Conservation (phyloP, 441 rosid species). For the Populus hybrid region DNA sequence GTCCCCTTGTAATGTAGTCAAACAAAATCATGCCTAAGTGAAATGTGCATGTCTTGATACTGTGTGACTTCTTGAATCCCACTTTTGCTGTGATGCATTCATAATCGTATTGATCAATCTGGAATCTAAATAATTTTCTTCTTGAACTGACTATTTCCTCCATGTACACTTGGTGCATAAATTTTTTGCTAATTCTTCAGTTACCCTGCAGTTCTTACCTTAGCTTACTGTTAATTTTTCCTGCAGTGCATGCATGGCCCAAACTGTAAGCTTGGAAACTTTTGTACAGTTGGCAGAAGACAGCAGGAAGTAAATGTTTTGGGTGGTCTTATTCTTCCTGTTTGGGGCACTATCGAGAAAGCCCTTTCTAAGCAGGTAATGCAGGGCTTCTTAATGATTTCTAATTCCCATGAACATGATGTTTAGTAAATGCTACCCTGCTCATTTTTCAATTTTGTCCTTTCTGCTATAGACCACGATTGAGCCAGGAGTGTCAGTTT, state of each 20-base stretch:
- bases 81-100: background rate
- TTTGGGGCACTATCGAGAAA: constrained; percentile 98
- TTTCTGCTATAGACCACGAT: background rate
- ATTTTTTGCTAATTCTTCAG: background rate
- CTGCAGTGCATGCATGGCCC: constrained; percentile 99
- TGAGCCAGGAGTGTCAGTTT: background rate
- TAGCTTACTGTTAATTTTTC: constrained; percentile 16
- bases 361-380: constrained; percentile 95
- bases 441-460: background rate
- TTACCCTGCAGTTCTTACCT: background rate
- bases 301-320: constrained; percentile 91
- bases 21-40: background rate
- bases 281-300: constrained; percentile 94
- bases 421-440: background rate
- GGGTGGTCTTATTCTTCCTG: constrained; percentile 98
- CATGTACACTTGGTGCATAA: background rate
- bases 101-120: background rate
- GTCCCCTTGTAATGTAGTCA: background rate
- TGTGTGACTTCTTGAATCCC: background rate
- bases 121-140: background rate
- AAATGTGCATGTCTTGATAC: background rate
- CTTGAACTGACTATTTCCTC: background rate
- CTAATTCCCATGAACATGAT: background rate
- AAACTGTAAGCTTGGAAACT: constrained; percentile 84
- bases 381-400: background rate